Conservation (phyloP, 768 basidiomycete genomes). For the Mycena floridula region DNA sequence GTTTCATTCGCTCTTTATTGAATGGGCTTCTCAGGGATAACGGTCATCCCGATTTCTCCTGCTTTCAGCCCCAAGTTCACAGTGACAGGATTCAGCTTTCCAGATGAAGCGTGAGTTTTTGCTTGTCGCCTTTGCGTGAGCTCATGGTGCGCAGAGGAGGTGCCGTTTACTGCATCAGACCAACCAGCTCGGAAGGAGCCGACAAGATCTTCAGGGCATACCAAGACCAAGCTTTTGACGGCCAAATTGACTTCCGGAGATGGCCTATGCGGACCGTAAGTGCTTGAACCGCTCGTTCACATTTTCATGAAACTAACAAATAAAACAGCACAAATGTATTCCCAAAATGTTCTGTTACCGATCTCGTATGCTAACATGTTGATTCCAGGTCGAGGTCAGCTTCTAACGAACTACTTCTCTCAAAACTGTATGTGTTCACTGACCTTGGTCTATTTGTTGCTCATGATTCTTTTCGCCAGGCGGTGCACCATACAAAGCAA, state of each 20-base stretch:
- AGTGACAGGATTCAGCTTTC: no score
- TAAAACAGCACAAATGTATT: constrained; percentile 63
- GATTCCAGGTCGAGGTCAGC: constrained; percentile 52
- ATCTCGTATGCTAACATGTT: constrained; percentile 4
- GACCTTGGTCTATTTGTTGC: no score
- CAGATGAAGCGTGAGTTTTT: no score
- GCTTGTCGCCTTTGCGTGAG: no score
- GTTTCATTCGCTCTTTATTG: no score
- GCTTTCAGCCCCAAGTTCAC: no score
- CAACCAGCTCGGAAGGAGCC: no score
- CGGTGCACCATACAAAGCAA: constrained; percentile 75
- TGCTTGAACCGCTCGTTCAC: constrained; percentile 1
- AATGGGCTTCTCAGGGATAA: no score
- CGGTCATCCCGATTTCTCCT: no score
- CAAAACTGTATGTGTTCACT: constrained; percentile 79
- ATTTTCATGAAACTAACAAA: constrained; percentile 5
- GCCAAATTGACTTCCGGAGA: constrained; percentile 56
- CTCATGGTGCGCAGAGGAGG: no score
- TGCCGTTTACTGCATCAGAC: no score
- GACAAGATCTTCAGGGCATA: constrained; percentile 58
- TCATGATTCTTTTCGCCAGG: constrained; percentile 48
- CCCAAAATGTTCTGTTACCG: neutral
- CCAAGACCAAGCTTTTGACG: constrained; percentile 55
- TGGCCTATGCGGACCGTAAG: constrained; percentile 68
- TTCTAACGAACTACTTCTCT: constrained; percentile 80